Base-by-base conservation (phyloP, 2,329 filamentous ascomycete genomes). In the Ophiosphaerella narmari region DNA sequence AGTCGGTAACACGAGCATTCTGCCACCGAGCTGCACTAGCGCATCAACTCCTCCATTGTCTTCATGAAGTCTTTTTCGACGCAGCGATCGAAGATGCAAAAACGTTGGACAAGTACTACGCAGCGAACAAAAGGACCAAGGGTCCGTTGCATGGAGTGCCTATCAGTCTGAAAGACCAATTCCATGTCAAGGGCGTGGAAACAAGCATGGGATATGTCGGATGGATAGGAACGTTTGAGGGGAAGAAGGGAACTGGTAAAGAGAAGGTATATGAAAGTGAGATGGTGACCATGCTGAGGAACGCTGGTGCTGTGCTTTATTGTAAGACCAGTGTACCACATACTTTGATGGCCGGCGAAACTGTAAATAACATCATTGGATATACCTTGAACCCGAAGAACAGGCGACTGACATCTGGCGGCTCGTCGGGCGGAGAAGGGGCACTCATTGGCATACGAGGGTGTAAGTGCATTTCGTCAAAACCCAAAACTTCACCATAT, bases 201-300 rank as follows among this genome's bases (percentile, higher is more conserved):
- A 79, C 76, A 1, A 67, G 64, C 2, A 78, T 87, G 83, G 85
- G 84, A 7, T 87, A 86, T 55, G 75, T 86, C 8, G 83, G 84
- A 12, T 86, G 84, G 84, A 82, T 87, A 9, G 80, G 78, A 5
- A 86, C 82, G 0, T 86, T 85, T 58, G 74, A 86, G 68, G 84
- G 84, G 26, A 74, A 77, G 42, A 78, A 76, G 24, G 76, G 73
- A 1, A 81, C 73, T 46, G 81, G 73, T 21, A 82, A 75, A 68
- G 82, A 78, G 64, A 77, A 70, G 60, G 73, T 75, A 1, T 81
- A 78, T 40, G 84, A 88, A 60, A 85, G 81, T 40, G 79, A 86
- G 55, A 78, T 86, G 62, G 82, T 85, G 2, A 72, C 68, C 21
- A 80, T 83, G 57, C 70, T 86, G 12, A 74, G 81, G 7, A 71